These are phyloP conservation scores for Dendrobium officinale DNA, from an alignment of 106 monocot genomes.

Conservation along the genomic window DNA sequence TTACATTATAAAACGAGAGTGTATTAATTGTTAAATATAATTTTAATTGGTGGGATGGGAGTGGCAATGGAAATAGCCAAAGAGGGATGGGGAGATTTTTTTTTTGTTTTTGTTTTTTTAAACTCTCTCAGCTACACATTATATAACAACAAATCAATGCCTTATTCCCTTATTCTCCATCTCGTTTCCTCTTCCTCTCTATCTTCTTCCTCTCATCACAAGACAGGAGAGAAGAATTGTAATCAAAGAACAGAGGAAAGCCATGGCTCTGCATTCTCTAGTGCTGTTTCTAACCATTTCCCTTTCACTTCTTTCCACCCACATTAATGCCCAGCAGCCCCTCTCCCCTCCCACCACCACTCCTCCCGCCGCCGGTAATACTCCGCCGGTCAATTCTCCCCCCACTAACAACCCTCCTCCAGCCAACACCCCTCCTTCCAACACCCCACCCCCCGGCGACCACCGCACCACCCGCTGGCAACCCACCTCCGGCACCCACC, in stretches of 20 bases:
- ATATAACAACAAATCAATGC: background rate
- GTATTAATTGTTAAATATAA: no score
- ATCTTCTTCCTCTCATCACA: background rate
- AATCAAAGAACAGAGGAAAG: background rate
- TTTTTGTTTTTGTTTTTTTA: no score
- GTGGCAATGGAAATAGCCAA: no score
- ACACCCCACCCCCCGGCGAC: background rate
- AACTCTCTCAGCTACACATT: background rate
- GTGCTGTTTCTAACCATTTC: background rate
- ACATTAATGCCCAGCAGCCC: background rate
- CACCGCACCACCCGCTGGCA: background rate
- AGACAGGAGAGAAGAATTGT: background rate
- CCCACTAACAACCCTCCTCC: background rate
- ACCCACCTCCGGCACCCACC: background rate
- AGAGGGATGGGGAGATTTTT: no score
- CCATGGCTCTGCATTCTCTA: background rate
- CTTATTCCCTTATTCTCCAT: background rate
- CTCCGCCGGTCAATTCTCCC: background rate
- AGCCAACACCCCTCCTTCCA: background rate
- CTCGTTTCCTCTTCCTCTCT: background rate
- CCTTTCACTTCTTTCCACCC: background rate
- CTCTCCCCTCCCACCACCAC: background rate
- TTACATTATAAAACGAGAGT: no score
- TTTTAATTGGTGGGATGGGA: no score
- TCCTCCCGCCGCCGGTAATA: background rate